These are phyloP conservation scores for Botryotinia globosa DNA, from an alignment of 2,329 filamentous ascomycete genomes.

Conservation along the genomic window DNA sequence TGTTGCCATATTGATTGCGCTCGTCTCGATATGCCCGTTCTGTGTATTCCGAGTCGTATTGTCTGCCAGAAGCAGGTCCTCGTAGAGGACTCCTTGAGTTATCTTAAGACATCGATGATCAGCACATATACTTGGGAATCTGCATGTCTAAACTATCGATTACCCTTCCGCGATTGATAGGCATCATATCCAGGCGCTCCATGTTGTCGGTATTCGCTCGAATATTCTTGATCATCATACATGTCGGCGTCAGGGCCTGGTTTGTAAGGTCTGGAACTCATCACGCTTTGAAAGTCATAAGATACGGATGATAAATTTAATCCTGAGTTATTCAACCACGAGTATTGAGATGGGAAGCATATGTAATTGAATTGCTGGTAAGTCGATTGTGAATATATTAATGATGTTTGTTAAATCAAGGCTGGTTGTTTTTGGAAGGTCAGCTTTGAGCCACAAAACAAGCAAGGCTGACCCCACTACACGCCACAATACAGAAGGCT, in stretches of 20 bases:
- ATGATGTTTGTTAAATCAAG: neutral
- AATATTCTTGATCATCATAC: conserved; percentile 44
- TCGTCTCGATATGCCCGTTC: conserved; percentile 35
- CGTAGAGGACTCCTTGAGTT: conserved; percentile 35
- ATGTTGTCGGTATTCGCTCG: conserved; percentile 29
- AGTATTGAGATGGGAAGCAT: neutral
- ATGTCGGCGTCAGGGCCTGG: conserved; percentile 40
- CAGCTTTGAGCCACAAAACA: neutral
- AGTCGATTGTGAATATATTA: neutral
- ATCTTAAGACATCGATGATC: conserved; percentile 39
- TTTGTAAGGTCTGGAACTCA: conserved; percentile 18
- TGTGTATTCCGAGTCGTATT: conserved; percentile 23
- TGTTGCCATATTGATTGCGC: conserved; percentile 35
- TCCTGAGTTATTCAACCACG: neutral
- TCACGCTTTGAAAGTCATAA: neutral
- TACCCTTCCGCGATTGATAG: conserved; percentile 39
- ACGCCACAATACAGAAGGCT: conserved; percentile 9
- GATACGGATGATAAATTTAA: neutral
- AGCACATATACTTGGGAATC: conserved; percentile 35
- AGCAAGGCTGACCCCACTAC: neutral
- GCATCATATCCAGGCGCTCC: conserved; percentile 32
- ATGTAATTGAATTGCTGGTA: neutral
- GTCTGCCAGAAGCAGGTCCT: conserved; percentile 29
- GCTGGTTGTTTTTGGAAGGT: neutral
- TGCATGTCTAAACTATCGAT: conserved; percentile 37